Conservation (phyloP, 2,329 filamentous ascomycete species). For the Incumbomyces delicatus region DNA sequence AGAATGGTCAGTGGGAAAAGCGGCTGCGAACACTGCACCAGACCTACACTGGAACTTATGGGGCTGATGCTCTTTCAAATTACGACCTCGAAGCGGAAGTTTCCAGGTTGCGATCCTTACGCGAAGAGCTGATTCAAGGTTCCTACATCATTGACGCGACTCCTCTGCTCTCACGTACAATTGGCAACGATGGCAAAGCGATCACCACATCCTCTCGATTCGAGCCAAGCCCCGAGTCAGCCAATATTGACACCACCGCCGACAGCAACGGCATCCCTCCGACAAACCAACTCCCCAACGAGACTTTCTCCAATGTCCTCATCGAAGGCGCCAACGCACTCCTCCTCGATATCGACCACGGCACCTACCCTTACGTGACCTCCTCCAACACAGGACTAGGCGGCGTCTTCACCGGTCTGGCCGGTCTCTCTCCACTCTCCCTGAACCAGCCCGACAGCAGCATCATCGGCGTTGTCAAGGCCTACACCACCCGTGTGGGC, state of each 20-base stretch:
- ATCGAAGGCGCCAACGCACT: constrained; percentile 56
- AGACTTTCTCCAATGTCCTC: constrained; percentile 47
- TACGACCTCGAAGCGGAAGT: constrained; percentile 55
- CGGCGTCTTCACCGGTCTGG: constrained; percentile 48
- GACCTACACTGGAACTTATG: constrained; percentile 49
- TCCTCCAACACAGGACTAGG: constrained; percentile 39
- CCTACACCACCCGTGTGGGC: constrained; percentile 52
- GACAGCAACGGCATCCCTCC: constrained; percentile 20
- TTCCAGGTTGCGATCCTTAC: constrained; percentile 34
- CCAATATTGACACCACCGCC: constrained; percentile 19
- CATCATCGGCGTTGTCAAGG: constrained; percentile 55
- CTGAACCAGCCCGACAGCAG: constrained; percentile 35
- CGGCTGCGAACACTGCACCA: constrained; percentile 22
- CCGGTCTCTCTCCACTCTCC: constrained; percentile 46
- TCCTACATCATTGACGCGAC: constrained; percentile 43
- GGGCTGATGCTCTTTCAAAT: constrained; percentile 39
- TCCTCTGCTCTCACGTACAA: constrained; percentile 14
- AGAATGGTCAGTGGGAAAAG: constrained; percentile 22
- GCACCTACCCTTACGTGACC: constrained; percentile 42
- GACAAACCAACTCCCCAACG: constrained; percentile 32
- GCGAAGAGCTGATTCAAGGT: constrained; percentile 31
- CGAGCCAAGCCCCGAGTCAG: constrained; percentile 23
- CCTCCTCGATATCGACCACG: constrained; percentile 50
- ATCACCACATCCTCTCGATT: constrained; percentile 28
- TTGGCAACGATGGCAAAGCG: constrained; percentile 13